Base-by-base conservation (phyloP, 306 rosid genomes). In the Trifolium repens region DNA sequence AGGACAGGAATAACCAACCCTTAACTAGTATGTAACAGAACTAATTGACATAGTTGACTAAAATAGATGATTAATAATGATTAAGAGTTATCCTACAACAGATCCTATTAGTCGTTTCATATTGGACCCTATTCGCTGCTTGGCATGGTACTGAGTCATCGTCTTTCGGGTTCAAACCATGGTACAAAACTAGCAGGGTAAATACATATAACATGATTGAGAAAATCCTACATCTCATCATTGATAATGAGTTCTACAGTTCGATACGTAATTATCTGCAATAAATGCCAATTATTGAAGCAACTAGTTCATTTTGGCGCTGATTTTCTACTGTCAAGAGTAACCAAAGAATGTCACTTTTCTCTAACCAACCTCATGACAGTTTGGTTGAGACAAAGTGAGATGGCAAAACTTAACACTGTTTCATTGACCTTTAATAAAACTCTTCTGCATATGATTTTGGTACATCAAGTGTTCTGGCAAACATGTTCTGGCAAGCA, bases 161-260 rank as follows among this genome's bases (percentile, higher is more conserved):
- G 5, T 53, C 27, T 53, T 53, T 17, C 12, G 8, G 60, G 12
- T 5, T 17, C 30, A 53, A 53, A 8, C 60, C 27, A 8, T 17
- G 3, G 27, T 17, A 13, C 30, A 8, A 53, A 8, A 8, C 59
- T 17, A 17, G 58, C 22, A 53, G 26, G 26, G 12, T 53, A 53
- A 53, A 53, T 53, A 16, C 27, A 53, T 53, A 57, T 22, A 57
- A 57, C 63, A 57, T 57, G 35, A 57, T 35, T 57, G 8, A 57
- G 34, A 24, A 57, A 11, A 57, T 57, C n/a, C 35, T 11, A 35
- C 4, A 57, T 24, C 63, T 10, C 34, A 10, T 4, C 8, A 57
- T 9, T 57, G 62, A 57, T 57, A 34, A 57, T 2, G 34, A 24
- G 62, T 57, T 16, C 57, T 6, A n/a, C 3, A 16, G 57, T n/a